Conservation (phyloP, 768 basidiomycete species). For the Suillus americanus region DNA sequence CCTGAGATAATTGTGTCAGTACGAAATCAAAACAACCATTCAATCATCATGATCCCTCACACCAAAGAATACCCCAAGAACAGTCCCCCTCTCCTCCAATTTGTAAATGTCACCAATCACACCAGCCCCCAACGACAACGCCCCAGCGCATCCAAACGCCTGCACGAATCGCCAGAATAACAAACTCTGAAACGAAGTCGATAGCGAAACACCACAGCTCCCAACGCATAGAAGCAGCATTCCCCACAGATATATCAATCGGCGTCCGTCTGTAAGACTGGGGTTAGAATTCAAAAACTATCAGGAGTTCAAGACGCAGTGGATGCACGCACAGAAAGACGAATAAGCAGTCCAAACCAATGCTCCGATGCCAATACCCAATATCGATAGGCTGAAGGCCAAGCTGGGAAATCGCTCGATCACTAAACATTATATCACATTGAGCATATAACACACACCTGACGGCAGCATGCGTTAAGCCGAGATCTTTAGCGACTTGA, state of each 20-base stretch:
- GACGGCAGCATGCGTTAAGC: conserved; percentile 53
- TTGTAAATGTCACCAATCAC: conserved; percentile 67
- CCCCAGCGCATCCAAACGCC: conserved; percentile 62
- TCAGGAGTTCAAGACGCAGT: background rate
- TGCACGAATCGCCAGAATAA: conserved; percentile 67
- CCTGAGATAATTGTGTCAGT: conserved; percentile 25
- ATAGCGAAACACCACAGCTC: conserved; percentile 57
- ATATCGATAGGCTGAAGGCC: conserved; percentile 50
- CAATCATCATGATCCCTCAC: conserved; percentile 30
- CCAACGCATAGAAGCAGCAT: conserved; percentile 60
- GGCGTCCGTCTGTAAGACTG: conserved; percentile 55
- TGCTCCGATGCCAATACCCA: conserved; percentile 43
- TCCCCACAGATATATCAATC: conserved; percentile 55
- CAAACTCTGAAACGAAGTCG: conserved; percentile 44
- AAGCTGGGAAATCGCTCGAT: conserved; percentile 29
- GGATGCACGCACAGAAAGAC: conserved; percentile 43
- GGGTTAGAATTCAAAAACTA: background rate
- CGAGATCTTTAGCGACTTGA: conserved; percentile 59
- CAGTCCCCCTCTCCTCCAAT: conserved; percentile 58
- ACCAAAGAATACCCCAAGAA: conserved; percentile 57
- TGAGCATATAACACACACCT: conserved; percentile 34
- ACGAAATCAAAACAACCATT: background rate
- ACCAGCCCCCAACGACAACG: conserved; percentile 52
- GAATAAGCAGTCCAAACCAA: conserved; percentile 53
- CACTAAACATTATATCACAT: background rate